A percentile compares a stretch with the other conserved stretches of the same genome.
Conservation (phyloP, 2,329 filamentous ascomycete species). For the Ophiostoma ips region DNA sequence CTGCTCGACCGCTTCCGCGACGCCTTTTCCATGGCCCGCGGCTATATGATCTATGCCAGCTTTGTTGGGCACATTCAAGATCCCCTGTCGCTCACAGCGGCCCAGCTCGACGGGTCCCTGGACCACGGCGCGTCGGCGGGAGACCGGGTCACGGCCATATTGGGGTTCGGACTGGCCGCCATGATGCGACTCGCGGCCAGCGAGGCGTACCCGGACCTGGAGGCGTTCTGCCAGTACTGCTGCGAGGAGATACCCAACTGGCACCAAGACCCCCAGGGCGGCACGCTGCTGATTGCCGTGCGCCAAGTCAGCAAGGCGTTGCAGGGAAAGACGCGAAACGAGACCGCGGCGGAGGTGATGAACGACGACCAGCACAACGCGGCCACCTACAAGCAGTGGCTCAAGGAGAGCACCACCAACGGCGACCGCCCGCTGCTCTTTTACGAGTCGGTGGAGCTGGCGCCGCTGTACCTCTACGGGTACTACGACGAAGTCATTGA, state of each 20-base stretch:
- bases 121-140: conserved; percentile 53
- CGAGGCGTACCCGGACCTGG: conserved; percentile 54
- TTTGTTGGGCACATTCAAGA: conserved; percentile 58
- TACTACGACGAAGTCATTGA: conserved; percentile 47
- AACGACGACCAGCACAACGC: conserved; percentile 54
- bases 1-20: conserved; percentile 51
- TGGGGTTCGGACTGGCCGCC: conserved; percentile 55
- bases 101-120: conserved; percentile 49
- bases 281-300: conserved; percentile 51
- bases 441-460: conserved; percentile 53
- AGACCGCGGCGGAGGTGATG: conserved; percentile 42
- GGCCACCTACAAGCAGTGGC: conserved; percentile 44
- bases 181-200: conserved; percentile 56
- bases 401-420: conserved; percentile 36
- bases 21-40: conserved; percentile 51
- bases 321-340: conserved; percentile 54
- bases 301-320: conserved; percentile 55
- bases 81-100: conserved; percentile 43
- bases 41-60: conserved; percentile 53
- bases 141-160: conserved; percentile 56
- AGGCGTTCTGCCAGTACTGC: conserved; percentile 56
- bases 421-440: conserved; percentile 50
- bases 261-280: conserved; percentile 57
- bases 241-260: conserved; percentile 62
- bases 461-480: conserved; percentile 49